Percentiles rank a stretch among this genome's conserved stretches.
phyloP scores from a whole-genome alignment of 2,329 filamentous ascomycete species.

The Periconia macrospinosa region DNA sequence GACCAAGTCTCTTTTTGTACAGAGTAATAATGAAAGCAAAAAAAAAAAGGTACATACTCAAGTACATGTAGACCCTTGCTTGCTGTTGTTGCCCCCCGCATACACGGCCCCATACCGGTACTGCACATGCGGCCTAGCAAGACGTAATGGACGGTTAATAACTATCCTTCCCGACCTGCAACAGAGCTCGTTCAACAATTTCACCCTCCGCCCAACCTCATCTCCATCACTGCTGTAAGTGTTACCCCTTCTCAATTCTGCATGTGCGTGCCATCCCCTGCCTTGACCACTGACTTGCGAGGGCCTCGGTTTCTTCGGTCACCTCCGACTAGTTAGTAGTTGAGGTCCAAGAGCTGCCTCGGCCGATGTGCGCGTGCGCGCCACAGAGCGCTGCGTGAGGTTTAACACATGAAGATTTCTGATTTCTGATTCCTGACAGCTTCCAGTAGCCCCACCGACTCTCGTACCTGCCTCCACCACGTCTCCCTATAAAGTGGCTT shows the following conservation, averaged over 20 bases:
- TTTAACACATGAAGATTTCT: background rate
- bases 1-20: too few relatives aligned
- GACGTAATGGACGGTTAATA: background rate
- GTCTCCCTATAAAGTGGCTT: slow-evolving; percentile 29
- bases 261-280: background rate
- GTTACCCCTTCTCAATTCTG: background rate
- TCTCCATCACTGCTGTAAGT: background rate
- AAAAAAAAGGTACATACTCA: too few relatives aligned
- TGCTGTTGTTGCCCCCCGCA: too few relatives aligned
- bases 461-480: too few relatives aligned
- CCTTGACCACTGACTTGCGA: background rate
- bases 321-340: background rate
- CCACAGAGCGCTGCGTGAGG: background rate
- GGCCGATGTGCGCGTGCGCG: background rate
- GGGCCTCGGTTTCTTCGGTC: background rate
- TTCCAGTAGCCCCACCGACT: too few relatives aligned
- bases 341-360: background rate
- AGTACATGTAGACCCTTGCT: too few relatives aligned
- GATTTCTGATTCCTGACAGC: too few relatives aligned
- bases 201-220: background rate
- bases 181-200: background rate
- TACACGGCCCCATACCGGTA: too few relatives aligned
- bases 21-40: too few relatives aligned
- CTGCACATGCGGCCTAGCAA: background rate
- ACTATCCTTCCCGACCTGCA: background rate